Base-by-base conservation (phyloP, 495 filamentous ascomycete genomes). In the Podospora pseudocomata region DNA sequence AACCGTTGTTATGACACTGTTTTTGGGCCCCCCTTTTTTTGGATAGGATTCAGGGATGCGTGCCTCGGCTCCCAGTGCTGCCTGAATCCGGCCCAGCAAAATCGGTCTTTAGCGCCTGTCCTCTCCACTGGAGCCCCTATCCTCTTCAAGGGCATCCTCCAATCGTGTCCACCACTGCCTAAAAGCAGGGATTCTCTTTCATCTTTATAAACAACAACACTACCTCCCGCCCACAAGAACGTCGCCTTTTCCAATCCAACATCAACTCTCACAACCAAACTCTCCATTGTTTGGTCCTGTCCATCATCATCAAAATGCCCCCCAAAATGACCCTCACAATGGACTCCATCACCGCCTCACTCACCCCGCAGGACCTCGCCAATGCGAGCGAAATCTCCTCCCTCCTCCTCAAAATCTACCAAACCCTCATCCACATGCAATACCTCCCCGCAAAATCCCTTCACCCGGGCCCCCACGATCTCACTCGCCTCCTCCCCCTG, bases 401-500 rank as follows among this genome's bases (percentile, higher is more conserved):
- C 60, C 60, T 60, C 19, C 34, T 72, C 28, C 67, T 72, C 57
- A 26, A 65, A 20, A 70, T 72, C 58, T 72, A 70, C 70, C 55
- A 64, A 15, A 70, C 67, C 34, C 67, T 72, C 26, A 67, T 19
- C 2, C 64, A 65, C 34, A 69, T 72, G 67, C 65, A 49, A 16
- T 69, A 67, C 65, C 44, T 72, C 39, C 34, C 64, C 11, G 11
- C 57, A 0, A 23, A 26, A 19, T 30, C 55, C 54, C 67, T 73
- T 65, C 16, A 70, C 16, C 58, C 11, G 13, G 67, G 69, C 16
- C 74, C 74, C 18, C 72, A 75, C 65, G 64, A 74, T 64, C 26
- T 70, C 53, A 56, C 26, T 34, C 15, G 15, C 20, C 54, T 72
- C 7, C 18, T 70, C 7, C 65, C 69, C 20, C 18, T 70, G 15